Base-by-base conservation (phyloP, 768 basidiomycete species). In the Chiua virens region DNA sequence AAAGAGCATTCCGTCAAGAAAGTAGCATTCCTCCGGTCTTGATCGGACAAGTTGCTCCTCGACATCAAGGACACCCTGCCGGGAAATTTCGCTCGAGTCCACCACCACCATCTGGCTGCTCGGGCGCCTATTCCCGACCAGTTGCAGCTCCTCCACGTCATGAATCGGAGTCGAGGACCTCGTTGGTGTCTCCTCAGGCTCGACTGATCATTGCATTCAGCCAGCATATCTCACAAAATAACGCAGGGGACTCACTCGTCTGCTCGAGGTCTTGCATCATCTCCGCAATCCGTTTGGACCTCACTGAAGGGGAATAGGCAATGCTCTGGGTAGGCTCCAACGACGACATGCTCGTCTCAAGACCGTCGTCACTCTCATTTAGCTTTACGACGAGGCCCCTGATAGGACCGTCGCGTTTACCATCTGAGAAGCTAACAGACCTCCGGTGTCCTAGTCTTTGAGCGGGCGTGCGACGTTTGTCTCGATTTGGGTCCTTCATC, bases 1-100 rank as follows among this genome's bases (percentile, higher is more conserved):
- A 99, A 99, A 37, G 95, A 98, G 65, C 95, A 98, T 65, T 98
- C 95, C 11, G 96, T 98, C 56, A 98, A 75, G 73, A 87, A 96
- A 1, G 87, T 88, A 9, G 76, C 79, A 56, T 87, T 75, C 60
- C 50, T 62, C 58, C 53, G 50, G 62, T 54, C 67, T 62, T 56
- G 68, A 47, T 63, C 65, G 46, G 70, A 70, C 35, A 61, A 59
- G 35, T 67, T 72, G 58, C 71, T 72, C 35, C 73, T 75, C 20
- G 78, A 75, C 47, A 72, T 68, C 14, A 81, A 79, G 53, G 76
- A 78, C 5, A 71, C 63, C 15, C 77, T n/a, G 72, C 21, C 75
- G 73, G 42, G 74, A 66, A 28, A 66, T 64, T 13, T 39, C 53
- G 20, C 46, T 62, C 8, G 56, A 61, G 36, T 64, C 61, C 41